Evolutionary conservation across 352 stramenopile genomes (phyloP).

Genomic region (Elongisporangium undulatum): DNA sequence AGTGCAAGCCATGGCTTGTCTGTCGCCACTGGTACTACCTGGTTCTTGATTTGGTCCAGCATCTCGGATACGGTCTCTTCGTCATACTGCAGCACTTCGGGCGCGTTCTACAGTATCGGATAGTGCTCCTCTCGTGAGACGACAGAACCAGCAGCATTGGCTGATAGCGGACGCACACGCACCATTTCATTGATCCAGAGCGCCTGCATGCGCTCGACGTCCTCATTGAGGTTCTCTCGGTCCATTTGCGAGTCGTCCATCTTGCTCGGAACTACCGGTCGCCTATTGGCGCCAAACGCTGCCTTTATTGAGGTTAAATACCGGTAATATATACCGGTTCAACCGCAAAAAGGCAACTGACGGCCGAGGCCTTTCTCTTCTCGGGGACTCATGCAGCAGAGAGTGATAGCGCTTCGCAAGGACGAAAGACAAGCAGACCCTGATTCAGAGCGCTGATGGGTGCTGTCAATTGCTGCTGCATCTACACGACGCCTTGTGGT

Average conservation of each 20-base stretch:
- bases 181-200: conserved; percentile 86
- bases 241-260: conserved; percentile 28
- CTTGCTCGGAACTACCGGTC: neutral
- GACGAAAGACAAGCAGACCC: neutral
- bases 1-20: neutral
- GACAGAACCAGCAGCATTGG: neutral
- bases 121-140: neutral
- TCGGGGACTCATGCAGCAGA: neutral
- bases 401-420: neutral
- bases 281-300: conserved; percentile 13
- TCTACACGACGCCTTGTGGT: conserved; percentile 10
- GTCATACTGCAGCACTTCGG: conserved; percentile 69
- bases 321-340: conserved; percentile 3
- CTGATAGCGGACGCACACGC: neutral
- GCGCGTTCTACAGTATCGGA: conserved; percentile 56
- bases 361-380: neutral
- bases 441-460: conserved; percentile 5
- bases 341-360: neutral
- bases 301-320: neutral
- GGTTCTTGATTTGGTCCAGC: conserved; percentile 81
- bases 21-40: conserved; percentile 18
- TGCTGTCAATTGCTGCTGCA: conserved; percentile 13
- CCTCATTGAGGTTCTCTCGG: conserved; percentile 76
- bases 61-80: conserved; percentile 80
- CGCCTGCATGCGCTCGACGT: conserved; percentile 59